Evolutionary conservation across 2,329 filamentous ascomycete genomes (phyloP).

Genomic region (Orbilia quercus): DNA sequence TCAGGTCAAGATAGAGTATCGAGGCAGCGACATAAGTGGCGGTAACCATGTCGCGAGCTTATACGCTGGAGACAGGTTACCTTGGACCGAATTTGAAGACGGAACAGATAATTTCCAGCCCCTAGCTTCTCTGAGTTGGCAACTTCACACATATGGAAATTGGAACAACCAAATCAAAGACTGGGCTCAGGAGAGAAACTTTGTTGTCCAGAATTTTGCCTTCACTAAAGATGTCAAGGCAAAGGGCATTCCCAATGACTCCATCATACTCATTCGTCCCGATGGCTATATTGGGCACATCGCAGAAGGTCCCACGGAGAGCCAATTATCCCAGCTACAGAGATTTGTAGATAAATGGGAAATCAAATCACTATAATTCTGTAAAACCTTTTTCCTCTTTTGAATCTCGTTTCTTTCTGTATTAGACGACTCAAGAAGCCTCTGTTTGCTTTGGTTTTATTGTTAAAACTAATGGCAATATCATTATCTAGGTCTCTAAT

Average conservation of each 20-base stretch:
- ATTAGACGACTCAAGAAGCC: too few relatives aligned
- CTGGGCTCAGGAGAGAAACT: conserved; percentile 13
- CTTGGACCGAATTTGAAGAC: conserved; percentile 43
- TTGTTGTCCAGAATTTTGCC: conserved; percentile 20
- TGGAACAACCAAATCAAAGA: conserved; percentile 8
- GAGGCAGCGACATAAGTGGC: conserved; percentile 24
- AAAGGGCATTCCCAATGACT: conserved; percentile 29
- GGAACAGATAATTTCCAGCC: conserved; percentile 42
- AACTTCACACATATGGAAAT: conserved; percentile 41
- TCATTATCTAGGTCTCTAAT: too few relatives aligned
- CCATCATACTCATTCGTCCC: conserved; percentile 31
- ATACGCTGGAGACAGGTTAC: conserved; percentile 44
- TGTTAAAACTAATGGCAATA: too few relatives aligned
- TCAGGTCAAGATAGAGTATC: conserved; percentile 46
- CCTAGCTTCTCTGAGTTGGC: conserved; percentile 33
- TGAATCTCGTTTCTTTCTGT: too few relatives aligned
- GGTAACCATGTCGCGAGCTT: conserved; percentile 14
- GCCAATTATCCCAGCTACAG: conserved; percentile 17
- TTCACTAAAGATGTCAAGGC: conserved; percentile 19
- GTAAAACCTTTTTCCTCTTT: neutral
- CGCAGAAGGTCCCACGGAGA: conserved; percentile 5
- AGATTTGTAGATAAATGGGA: conserved; percentile 35
- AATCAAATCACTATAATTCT: conserved; percentile 23
- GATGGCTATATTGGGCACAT: conserved; percentile 45
- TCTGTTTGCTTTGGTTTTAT: too few relatives aligned